Evolutionary conservation across 768 basidiomycete species (phyloP).

Genomic region (Trametes coccinea): DNA sequence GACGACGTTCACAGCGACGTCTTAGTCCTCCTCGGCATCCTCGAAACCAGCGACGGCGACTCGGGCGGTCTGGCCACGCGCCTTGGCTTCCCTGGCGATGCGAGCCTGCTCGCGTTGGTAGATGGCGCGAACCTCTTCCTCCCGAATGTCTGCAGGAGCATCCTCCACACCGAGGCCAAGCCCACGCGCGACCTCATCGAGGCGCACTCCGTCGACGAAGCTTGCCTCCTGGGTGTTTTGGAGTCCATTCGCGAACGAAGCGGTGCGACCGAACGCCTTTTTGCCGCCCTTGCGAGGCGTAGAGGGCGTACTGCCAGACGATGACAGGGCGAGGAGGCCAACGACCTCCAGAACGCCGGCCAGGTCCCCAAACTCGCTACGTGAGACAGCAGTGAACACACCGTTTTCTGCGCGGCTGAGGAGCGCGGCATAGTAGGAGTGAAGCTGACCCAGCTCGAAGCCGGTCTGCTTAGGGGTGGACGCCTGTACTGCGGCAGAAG

Average conservation of each 20-base stretch:
- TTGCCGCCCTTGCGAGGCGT: constrained; percentile 51
- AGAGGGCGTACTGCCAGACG: constrained; percentile 30
- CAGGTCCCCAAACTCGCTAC: constrained; percentile 77
- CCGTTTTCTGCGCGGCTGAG: constrained; percentile 57
- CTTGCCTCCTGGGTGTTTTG: constrained; percentile 44
- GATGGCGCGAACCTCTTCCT: constrained; percentile 53
- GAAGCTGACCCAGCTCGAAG: constrained; percentile 62
- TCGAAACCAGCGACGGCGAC: constrained; percentile 35
- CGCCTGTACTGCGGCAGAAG: constrained; percentile 33
- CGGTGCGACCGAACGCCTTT: constrained; percentile 54
- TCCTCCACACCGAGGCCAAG: constrained; percentile 48
- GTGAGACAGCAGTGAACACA: constrained; percentile 63
- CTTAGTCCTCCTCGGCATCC: constrained; percentile 48
- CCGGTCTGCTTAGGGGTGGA: constrained; percentile 31
- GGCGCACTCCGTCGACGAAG: constrained; percentile 61
- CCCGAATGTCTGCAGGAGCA: constrained; percentile 39
- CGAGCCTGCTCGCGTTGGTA: constrained; percentile 53
- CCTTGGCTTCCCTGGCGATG: constrained; percentile 44
- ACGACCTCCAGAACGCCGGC: constrained; percentile 71
- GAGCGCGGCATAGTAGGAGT: constrained; percentile 61
- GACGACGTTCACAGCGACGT: neutral
- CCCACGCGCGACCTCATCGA: constrained; percentile 71
- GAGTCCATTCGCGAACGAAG: constrained; percentile 50
- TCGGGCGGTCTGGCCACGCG: constrained; percentile 29
- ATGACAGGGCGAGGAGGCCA: constrained; percentile 55